Percentiles rank a stretch among this genome's conserved stretches.
Evolutionary conservation across 805 yeast species (phyloP).

Genomic region (Kluyveromyces dobzhanskii): DNA sequence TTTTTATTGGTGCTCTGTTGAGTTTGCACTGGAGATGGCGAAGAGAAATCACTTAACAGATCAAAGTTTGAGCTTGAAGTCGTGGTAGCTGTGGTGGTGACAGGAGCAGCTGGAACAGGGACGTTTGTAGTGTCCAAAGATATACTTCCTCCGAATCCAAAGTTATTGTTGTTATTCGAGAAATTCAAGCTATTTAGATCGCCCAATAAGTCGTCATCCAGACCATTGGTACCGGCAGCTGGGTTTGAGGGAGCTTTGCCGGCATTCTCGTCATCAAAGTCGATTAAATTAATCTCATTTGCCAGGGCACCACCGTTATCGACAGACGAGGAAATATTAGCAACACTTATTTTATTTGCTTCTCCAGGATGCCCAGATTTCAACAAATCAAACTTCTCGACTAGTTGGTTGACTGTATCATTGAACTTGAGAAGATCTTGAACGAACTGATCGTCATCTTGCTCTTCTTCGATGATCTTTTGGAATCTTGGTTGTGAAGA

Average conservation of each 20-base stretch:
- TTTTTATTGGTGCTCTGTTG: constrained; percentile 6
- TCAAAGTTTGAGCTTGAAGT: constrained; percentile 22
- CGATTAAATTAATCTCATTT: constrained; percentile 53
- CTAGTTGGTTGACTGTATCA: constrained; percentile 63
- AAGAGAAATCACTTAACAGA: constrained; percentile 13
- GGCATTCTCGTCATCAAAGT: constrained; percentile 53
- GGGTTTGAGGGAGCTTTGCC: constrained; percentile 25
- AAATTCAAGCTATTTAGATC: constrained; percentile 61
- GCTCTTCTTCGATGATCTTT: constrained; percentile 75
- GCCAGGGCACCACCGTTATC: constrained; percentile 31
- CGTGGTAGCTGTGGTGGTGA: constrained; percentile 10
- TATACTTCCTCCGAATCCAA: constrained; percentile 49
- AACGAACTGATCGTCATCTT: constrained; percentile 58
- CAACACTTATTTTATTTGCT: constrained; percentile 42
- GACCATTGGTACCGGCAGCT: constrained; percentile 25
- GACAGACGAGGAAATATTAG: constrained; percentile 27
- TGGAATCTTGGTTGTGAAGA: constrained; percentile 81
- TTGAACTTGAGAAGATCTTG: constrained; percentile 58
- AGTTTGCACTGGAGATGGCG: constrained; percentile 12
- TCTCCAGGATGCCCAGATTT: constrained; percentile 53
- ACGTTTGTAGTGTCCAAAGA: constrained; percentile 31
- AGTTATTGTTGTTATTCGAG: constrained; percentile 24
- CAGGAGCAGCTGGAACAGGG: constrained; percentile 22
- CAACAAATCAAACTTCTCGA: constrained; percentile 58
- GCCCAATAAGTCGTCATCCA: constrained; percentile 61